Evolutionary conservation across 371 early-diverging fungal species (phyloP).

Genomic region (Mortierella sp.): DNA sequence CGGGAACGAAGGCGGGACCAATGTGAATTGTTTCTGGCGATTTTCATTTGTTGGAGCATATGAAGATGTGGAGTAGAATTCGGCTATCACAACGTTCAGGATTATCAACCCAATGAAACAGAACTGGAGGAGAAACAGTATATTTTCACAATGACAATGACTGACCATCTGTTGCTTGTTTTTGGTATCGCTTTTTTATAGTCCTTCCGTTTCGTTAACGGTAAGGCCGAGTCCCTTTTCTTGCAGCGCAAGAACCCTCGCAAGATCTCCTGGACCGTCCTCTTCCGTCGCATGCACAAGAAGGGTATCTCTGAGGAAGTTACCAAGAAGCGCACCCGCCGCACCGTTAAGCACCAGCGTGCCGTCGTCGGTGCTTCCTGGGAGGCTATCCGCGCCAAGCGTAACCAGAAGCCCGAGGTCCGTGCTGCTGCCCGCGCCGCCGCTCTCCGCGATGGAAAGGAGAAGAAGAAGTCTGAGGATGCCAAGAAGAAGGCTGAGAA

Average conservation of each 20-base stretch:
- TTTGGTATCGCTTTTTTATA: conserved; percentile 38
- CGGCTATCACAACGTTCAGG: neutral
- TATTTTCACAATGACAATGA: neutral
- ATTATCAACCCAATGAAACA: neutral
- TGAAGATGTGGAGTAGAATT: too few species aligned
- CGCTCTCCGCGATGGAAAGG: conserved; percentile 91
- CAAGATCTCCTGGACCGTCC: conserved; percentile 96
- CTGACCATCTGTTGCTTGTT: neutral
- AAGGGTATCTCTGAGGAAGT: conserved; percentile 98
- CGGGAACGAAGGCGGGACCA: too few species aligned
- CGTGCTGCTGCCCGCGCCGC: conserved; percentile 92
- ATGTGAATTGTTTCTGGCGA: too few species aligned
- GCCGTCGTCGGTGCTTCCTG: conserved; percentile 95
- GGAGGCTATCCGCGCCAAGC: conserved; percentile 96
- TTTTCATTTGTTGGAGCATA: too few species aligned
- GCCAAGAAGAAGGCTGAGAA: conserved; percentile 88
- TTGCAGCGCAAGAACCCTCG: conserved; percentile 96
- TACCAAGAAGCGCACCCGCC: conserved; percentile 95
- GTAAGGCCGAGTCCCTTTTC: conserved; percentile 96
- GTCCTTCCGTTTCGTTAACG: conserved; percentile 96
- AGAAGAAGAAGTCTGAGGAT: conserved; percentile 83
- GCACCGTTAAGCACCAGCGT: conserved; percentile 95
- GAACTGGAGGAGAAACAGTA: neutral
- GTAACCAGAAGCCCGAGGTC: conserved; percentile 94
- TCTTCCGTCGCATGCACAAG: conserved; percentile 98